Evolutionary conservation across 139 green algal species (phyloP).

Genomic region (Chlorella sp.): DNA sequence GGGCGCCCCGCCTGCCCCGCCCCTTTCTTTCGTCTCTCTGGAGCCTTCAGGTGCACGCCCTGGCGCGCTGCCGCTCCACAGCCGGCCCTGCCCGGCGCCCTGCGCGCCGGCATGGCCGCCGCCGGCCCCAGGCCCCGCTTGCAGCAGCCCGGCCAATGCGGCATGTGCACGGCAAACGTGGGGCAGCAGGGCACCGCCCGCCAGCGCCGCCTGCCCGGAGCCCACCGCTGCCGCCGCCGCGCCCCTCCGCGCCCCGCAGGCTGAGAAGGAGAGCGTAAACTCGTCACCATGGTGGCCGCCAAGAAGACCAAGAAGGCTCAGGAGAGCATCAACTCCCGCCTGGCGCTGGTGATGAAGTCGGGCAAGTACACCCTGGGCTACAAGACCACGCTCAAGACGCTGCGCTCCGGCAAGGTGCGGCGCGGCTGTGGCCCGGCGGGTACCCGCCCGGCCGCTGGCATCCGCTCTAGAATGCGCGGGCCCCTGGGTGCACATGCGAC

Average conservation of each 20-base stretch:
- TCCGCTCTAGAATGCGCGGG: too few relatives aligned
- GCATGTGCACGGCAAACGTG: too few relatives aligned
- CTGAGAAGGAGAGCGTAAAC: constrained; percentile 54
- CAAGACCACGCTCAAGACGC: constrained; percentile 98
- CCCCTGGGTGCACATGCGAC: too few relatives aligned
- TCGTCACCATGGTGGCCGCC: constrained; percentile 43
- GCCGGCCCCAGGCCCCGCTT: too few relatives aligned
- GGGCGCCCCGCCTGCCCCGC: too few relatives aligned
- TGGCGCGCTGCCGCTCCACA: background rate
- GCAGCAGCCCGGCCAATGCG: too few relatives aligned
- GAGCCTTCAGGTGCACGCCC: constrained; percentile 1
- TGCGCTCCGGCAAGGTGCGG: constrained; percentile 91
- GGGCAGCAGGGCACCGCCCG: background rate
- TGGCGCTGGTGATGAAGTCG: constrained; percentile 99
- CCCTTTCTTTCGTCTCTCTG: background rate
- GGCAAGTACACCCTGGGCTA: constrained; percentile 99
- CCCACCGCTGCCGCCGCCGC: background rate
- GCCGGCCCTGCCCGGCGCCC: too few relatives aligned
- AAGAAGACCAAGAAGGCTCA: constrained; percentile 88
- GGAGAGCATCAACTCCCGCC: constrained; percentile 97
- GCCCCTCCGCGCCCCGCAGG: constrained; percentile 9
- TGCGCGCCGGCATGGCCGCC: too few relatives aligned
- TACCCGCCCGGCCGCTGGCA: too few relatives aligned
- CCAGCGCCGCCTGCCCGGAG: background rate
- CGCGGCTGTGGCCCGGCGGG: too few relatives aligned